A percentile compares a stretch with the other conserved stretches of the same genome.
Evolutionary conservation across 169 alveolate species (phyloP).

Genomic region (Ichthyophthirius multifiliis): DNA sequence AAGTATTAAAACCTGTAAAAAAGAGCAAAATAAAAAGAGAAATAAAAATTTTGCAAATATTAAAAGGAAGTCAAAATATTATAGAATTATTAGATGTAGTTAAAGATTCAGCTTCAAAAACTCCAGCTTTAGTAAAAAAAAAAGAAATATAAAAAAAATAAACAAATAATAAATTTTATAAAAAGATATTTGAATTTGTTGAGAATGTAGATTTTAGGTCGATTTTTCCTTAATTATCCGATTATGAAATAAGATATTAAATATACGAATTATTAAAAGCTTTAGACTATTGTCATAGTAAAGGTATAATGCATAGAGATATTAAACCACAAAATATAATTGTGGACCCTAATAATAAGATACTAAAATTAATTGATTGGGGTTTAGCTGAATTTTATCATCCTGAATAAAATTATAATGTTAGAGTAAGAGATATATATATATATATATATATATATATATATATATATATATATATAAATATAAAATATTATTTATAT

Average conservation of each 20-base stretch:
- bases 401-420: constrained; percentile 98
- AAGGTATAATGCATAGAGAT: constrained; percentile 97
- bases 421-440: too few species aligned
- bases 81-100: constrained; percentile 93
- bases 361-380: constrained; percentile 96
- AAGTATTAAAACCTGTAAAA: constrained; percentile 96
- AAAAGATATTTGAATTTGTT: constrained; percentile 83
- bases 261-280: constrained; percentile 93
- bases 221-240: constrained; percentile 93
- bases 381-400: constrained; percentile 99
- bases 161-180: not conserved
- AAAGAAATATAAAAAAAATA: not conserved
- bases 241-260: constrained; percentile 94
- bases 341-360: constrained; percentile 48
- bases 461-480: too few species aligned
- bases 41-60: constrained; percentile 93
- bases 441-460: too few species aligned
- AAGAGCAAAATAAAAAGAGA: constrained; percentile 96
- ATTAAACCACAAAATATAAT: constrained; percentile 72
- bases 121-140: constrained; percentile 87
- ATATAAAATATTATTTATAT: too few species aligned
- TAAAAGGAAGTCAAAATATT: constrained; percentile 95
- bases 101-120: constrained; percentile 95
- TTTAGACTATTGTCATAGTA: constrained; percentile 97
- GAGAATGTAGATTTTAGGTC: constrained; percentile 91